These are phyloP conservation scores for Xylaria sp. DNA, from an alignment of 2,329 filamentous ascomycete species.

Conservation along the genomic window DNA sequence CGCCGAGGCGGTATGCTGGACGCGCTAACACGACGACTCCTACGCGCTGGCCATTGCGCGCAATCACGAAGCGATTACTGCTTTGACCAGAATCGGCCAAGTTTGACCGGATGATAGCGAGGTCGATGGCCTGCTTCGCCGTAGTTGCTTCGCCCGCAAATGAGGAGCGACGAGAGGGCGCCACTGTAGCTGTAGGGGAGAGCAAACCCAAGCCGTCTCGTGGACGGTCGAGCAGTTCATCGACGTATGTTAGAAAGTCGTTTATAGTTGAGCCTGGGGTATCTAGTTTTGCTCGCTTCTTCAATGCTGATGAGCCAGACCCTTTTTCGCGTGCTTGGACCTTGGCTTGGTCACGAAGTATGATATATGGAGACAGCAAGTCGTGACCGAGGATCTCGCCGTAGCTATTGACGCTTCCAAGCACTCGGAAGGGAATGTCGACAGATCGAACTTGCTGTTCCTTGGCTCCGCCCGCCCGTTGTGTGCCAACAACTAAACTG, in stretches of 20 bases:
- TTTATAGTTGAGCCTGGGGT: conserved; percentile 59
- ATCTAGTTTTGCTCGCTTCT: conserved; percentile 44
- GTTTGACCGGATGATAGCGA: conserved; percentile 88
- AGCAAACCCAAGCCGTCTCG: conserved; percentile 71
- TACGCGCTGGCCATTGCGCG: conserved; percentile 89
- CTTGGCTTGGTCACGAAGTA: conserved; percentile 84
- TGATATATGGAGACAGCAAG: conserved; percentile 91
- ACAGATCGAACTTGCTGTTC: conserved; percentile 90
- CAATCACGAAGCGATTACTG: conserved; percentile 94
- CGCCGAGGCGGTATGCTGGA: conserved; percentile 88
- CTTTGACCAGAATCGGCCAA: conserved; percentile 76
- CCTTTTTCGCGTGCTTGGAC: conserved; percentile 64
- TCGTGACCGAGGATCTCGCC: conserved; percentile 94
- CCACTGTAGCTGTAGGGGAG: conserved; percentile 74
- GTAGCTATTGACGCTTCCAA: conserved; percentile 89
- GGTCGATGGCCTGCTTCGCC: conserved; percentile 87
- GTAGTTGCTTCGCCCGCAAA: conserved; percentile 67
- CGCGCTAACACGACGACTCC: conserved; percentile 90
- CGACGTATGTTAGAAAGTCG: conserved; percentile 81
- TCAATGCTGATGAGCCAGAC: conserved; percentile 38
- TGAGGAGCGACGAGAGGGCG: conserved; percentile 66
- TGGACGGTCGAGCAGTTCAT: conserved; percentile 74
- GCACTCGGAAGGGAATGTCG: conserved; percentile 90
- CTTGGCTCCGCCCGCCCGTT: conserved; percentile 80
- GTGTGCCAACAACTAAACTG: conserved; percentile 89